Evolutionary conservation across 495 filamentous ascomycete genomes (phyloP), one percentile per base, ranked within the genome.

Genomic region (Zalerion maritima): DNA sequence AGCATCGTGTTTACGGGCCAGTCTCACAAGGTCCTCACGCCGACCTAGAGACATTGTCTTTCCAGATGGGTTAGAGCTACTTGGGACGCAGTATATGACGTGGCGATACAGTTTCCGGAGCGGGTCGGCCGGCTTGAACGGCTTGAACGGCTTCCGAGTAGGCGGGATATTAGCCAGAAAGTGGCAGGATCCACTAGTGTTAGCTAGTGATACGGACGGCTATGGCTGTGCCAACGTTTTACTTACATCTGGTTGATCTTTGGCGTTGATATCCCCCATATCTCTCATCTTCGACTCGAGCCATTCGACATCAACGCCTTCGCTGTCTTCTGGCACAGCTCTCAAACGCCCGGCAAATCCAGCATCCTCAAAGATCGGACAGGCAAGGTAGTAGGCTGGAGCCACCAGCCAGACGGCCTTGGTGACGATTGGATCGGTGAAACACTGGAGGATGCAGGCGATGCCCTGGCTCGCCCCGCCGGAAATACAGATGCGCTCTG

Each of bases 81-180:
- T 85, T 0, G 85, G 79, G 3, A 84, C 79, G 12, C 66, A 69
- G 45, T 94, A 94, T 40, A 94, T 73, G 37, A 93, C 45, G 44
- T 89, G 81, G 18, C 69, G 70, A 51, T 93, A 93, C 34, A 78
- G 67, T 43, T 80, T 85, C 28, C 54, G 48, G 38, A 59, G 59
- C 9, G 53, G 52, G 10, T 31, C 37, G 9, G 36, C 37, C 12
- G 28, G 14, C 36, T 64, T 65, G 34, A 45, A 49, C 12, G 23
- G 8, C 48, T 44, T n/a, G 8, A 2, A 6, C 14, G 4, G 18
- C n/a, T 0, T 35, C 32, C 16, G 33, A 3, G 18, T 17, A 6
- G 21, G 5, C 10, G n/a, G n/a, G n/a, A n/a, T n/a, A n/a, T n/a
- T n/a, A n/a, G n/a, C n/a, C n/a, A n/a, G n/a, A n/a, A n/a, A n/a